Conservation (phyloP, 2,329 filamentous ascomycete species). For the Paraconiothyrium brasiliense region DNA sequence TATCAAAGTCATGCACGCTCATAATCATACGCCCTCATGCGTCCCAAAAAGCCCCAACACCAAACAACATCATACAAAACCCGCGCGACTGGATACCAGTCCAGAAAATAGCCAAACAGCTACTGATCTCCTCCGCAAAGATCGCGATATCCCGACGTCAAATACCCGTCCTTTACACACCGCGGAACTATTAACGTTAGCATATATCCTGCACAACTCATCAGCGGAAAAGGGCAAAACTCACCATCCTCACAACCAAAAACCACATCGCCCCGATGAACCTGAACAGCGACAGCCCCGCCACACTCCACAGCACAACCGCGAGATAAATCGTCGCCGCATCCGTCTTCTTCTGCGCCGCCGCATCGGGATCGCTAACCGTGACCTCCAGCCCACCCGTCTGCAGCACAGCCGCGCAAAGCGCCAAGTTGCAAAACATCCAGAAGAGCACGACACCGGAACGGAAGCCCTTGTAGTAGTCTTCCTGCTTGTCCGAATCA, state of each 20-base stretch:
- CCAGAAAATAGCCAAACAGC: background rate
- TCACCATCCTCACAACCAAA: conserved; percentile 68
- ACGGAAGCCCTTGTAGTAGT: conserved; percentile 97
- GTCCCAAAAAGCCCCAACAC: background rate
- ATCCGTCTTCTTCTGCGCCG: conserved; percentile 57
- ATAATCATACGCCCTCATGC: conserved; percentile 1
- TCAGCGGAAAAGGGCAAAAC: conserved; percentile 28
- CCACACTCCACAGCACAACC: conserved; percentile 89
- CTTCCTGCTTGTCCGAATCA: conserved; percentile 85
- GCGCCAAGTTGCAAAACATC: conserved; percentile 95
- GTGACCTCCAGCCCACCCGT: conserved; percentile 77
- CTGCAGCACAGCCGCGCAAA: conserved; percentile 86
- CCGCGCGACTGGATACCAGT: background rate
- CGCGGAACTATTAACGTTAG: conserved; percentile 59
- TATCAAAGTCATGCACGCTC: conserved; percentile 25
- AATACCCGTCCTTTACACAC: conserved; percentile 51
- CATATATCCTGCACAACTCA: conserved; percentile 3
- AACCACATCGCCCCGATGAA: conserved; percentile 93
- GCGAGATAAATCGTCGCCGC: conserved; percentile 84
- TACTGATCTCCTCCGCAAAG: background rate
- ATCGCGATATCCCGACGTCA: background rate
- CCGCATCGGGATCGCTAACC: conserved; percentile 49
- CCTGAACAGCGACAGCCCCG: conserved; percentile 82
- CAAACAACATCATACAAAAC: background rate
- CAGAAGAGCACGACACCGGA: conserved; percentile 91